Evolutionary conservation across 768 basidiomycete genomes (phyloP), one percentile per base, ranked within the genome.

Genomic region (Boletus patriciae): DNA sequence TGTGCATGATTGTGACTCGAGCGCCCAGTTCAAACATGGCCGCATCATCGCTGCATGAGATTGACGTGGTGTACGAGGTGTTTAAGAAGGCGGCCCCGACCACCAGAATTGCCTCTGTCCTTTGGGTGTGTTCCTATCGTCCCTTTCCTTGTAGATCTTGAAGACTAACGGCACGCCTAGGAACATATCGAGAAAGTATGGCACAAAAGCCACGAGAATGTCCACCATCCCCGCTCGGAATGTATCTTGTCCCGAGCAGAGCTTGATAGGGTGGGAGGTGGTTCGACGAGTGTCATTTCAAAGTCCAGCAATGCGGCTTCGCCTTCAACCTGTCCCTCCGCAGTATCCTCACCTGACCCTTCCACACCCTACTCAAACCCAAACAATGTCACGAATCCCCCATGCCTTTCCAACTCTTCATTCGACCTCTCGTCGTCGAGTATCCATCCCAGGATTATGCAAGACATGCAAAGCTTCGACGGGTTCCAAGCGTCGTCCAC

Each of bases 1-100:
- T 85, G 78, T 82, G 83, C 57, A 74, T 85, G 49, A 68, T 85
- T 6, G 78, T 80, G 2, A 80, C 79, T 9, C 72, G 75, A 16
- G 77, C 81, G 3, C 81, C 84, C 0, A 72, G 63, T 16, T 82
- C 81, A 4, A 78, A 73, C 31, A 71, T 85, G 70, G 73, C 80
- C 3, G 60, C 73, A 7, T 69, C 80, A 4, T 78, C 83, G 9
- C 55, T 83, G 33, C 75, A 76, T 19, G 81, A 84, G 59, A 66
- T 85, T 34, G 76, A 82, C 58, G 59, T 70, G 6, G 65, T 83
- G 18, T 66, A 76, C 29, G 65, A 69, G 5, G 56, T 84, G 5
- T 84, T 84, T 46, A 73, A 79, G 52, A 73, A 77, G 12, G 77
- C 82, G n/a, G 73, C 80, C 5, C 62, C 74, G 4, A 73, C 69